A percentile compares a stretch with the other conserved stretches of the same genome.
phyloP scores from a whole-genome alignment of 768 basidiomycete genomes.

The Crassisporium funariophilum region DNA sequence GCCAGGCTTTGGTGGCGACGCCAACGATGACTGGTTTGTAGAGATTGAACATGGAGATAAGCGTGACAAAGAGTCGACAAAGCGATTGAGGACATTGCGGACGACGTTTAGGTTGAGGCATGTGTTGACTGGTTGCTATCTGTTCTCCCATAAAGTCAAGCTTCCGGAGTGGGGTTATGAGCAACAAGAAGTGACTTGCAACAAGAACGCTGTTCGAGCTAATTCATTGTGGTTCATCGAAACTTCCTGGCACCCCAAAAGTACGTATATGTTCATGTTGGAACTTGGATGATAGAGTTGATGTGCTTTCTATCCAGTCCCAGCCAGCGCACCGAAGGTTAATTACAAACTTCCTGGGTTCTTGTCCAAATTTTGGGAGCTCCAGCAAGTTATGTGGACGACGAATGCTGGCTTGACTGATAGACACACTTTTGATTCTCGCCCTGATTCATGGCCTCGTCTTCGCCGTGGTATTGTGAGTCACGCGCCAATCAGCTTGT shows the following conservation, averaged over 20 bases:
- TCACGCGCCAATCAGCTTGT: too few relatives aligned
- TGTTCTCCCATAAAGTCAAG: constrained; percentile 98
- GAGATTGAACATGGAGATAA: constrained; percentile 77
- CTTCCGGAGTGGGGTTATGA: constrained; percentile 97
- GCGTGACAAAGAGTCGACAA: constrained; percentile 64
- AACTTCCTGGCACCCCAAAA: constrained; percentile 71
- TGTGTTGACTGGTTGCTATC: constrained; percentile 87
- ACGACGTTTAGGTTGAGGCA: constrained; percentile 86
- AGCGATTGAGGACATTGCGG: constrained; percentile 75
- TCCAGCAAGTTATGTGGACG: constrained; percentile 95
- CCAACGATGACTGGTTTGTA: constrained; percentile 91
- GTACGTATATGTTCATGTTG: constrained; percentile 50
- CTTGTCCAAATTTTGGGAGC: constrained; percentile 85
- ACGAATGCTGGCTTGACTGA: constrained; percentile 97
- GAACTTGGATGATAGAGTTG: neutral
- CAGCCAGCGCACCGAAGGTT: constrained; percentile 70
- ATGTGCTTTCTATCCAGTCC: constrained; percentile 48
- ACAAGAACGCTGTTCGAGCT: constrained; percentile 88
- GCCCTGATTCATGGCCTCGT: constrained; percentile 91
- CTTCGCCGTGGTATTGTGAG: constrained; percentile 91
- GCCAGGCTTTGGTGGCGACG: constrained; percentile 81
- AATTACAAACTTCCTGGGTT: constrained; percentile 93
- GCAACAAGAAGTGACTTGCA: constrained; percentile 99
- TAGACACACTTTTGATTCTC: constrained; percentile 91
- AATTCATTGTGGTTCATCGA: constrained; percentile 97